A percentile compares a stretch with the other conserved stretches of the same genome.
Conservation (phyloP, 2,329 filamentous ascomycete species). For the Fusarium brevicatenulatum region DNA sequence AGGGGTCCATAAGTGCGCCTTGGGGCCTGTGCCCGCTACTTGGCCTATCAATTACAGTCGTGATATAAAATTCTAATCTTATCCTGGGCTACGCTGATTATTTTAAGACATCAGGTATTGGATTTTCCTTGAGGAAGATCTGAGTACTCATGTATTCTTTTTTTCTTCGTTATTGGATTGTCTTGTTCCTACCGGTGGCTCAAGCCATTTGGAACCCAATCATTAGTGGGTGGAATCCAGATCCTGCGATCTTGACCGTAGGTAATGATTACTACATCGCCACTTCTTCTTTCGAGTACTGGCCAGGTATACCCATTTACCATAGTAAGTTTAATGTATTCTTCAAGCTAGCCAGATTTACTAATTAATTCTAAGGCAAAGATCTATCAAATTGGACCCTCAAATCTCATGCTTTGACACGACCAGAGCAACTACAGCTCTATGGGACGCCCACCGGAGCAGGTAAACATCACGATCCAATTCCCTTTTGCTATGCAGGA, state of each 20-base stretch:
- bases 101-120: background rate
- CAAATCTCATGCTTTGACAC: background rate
- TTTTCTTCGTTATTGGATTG: too few relatives aligned
- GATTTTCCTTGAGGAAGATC: too few relatives aligned
- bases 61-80: too few relatives aligned
- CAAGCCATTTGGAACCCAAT: background rate
- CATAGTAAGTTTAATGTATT: background rate
- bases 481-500: rapidly evolving
- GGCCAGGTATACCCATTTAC: background rate
- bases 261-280: background rate
- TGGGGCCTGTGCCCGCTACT: too few relatives aligned
- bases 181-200: background rate
- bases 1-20: too few relatives aligned
- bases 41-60: too few relatives aligned
- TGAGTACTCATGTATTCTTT: too few relatives aligned
- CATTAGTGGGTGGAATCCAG: background rate
- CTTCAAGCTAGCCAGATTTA: too few relatives aligned
- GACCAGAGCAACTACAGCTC: background rate
- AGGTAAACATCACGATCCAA: background rate
- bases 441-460: background rate
- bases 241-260: background rate
- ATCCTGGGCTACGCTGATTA: too few relatives aligned
- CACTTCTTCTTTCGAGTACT: background rate
- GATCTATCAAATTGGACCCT: background rate
- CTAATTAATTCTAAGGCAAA: background rate